Conservation (phyloP, 345 rosid genomes). For the Hirschfeldia incana region DNA sequence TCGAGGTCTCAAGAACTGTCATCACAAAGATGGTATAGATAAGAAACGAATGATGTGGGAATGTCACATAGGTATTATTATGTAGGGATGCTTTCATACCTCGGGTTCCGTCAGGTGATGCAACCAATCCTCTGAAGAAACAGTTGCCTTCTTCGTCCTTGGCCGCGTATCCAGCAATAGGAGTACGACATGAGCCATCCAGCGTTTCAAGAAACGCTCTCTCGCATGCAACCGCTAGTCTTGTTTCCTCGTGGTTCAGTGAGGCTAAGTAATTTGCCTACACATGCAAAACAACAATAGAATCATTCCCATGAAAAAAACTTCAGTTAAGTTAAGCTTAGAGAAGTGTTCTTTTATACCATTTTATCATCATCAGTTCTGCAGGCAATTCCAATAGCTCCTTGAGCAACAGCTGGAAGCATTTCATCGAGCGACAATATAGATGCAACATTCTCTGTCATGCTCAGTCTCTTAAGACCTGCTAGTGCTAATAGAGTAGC, state of each 20-base stretch:
- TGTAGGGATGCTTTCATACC: slow-evolving; percentile 46
- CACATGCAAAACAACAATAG: slow-evolving; percentile 3
- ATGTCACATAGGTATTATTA: not conserved
- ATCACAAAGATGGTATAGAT: slow-evolving; percentile 29
- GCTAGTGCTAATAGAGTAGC: slow-evolving; percentile 96
- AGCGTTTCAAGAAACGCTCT: slow-evolving; percentile 82
- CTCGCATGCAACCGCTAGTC: slow-evolving; percentile 87
- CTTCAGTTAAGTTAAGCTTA: not conserved
- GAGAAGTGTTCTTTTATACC: slow-evolving; percentile 41
- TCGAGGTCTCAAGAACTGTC: slow-evolving; percentile 90
- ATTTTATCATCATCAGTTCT: slow-evolving; percentile 78
- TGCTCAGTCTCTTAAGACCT: slow-evolving; percentile 86
- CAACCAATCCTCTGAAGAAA: slow-evolving; percentile 83
- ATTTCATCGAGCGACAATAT: slow-evolving; percentile 77
- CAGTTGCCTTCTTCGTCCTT: slow-evolving; percentile 78
- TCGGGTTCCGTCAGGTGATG: slow-evolving; percentile 87
- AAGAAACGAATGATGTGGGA: slow-evolving; percentile 10
- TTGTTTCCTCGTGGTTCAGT: slow-evolving; percentile 91
- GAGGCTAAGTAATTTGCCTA: slow-evolving; percentile 79
- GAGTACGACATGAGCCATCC: slow-evolving; percentile 98
- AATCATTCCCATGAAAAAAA: not conserved
- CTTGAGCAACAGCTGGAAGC: slow-evolving; percentile 99
- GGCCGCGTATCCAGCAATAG: slow-evolving; percentile 94
- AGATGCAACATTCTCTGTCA: slow-evolving; percentile 85
- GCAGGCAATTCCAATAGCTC: slow-evolving; percentile 98